phyloP scores from a whole-genome alignment of 2,329 filamentous ascomycete species.

The Sporothrix mexicana region DNA sequence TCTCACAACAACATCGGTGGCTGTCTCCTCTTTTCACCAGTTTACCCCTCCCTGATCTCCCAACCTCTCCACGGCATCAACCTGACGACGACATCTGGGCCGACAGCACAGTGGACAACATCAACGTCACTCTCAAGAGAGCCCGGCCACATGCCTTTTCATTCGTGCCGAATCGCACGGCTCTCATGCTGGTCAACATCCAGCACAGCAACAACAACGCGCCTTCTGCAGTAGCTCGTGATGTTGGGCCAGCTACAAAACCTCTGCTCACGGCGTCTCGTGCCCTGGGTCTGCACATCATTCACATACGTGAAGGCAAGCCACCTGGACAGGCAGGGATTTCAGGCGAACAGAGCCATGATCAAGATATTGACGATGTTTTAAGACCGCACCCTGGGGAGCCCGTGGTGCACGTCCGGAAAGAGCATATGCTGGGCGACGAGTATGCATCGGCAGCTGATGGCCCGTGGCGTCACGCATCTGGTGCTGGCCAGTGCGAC shows the following conservation, averaged over 20 bases:
- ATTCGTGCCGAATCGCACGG: slow-evolving; percentile 52
- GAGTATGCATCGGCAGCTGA: slow-evolving; percentile 56
- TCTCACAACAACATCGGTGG: no score
- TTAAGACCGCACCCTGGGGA: slow-evolving; percentile 57
- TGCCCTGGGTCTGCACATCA: slow-evolving; percentile 48
- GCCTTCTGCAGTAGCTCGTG: slow-evolving; percentile 34
- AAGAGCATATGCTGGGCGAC: slow-evolving; percentile 67
- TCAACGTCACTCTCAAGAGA: no score
- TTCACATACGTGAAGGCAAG: slow-evolving; percentile 60
- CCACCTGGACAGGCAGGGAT: slow-evolving; percentile 56
- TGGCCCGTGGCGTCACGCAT: slow-evolving; percentile 62
- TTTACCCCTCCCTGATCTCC: no score
- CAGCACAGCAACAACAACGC: slow-evolving; percentile 49
- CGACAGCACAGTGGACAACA: no score
- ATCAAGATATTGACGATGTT: slow-evolving; percentile 56
- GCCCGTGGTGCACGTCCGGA: slow-evolving; percentile 60
- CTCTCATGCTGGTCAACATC: slow-evolving; percentile 61
- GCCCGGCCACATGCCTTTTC: slow-evolving; percentile 43
- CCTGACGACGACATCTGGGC: no score
- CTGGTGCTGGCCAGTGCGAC: slow-evolving; percentile 63
- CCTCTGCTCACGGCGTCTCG: slow-evolving; percentile 52
- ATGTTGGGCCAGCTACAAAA: slow-evolving; percentile 50
- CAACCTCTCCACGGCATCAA: no score
- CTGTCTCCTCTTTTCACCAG: no score
- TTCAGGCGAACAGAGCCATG: slow-evolving; percentile 61